Evolutionary conservation across 345 rosid genomes (phyloP).

Genomic region (Hevea brasiliensis): DNA sequence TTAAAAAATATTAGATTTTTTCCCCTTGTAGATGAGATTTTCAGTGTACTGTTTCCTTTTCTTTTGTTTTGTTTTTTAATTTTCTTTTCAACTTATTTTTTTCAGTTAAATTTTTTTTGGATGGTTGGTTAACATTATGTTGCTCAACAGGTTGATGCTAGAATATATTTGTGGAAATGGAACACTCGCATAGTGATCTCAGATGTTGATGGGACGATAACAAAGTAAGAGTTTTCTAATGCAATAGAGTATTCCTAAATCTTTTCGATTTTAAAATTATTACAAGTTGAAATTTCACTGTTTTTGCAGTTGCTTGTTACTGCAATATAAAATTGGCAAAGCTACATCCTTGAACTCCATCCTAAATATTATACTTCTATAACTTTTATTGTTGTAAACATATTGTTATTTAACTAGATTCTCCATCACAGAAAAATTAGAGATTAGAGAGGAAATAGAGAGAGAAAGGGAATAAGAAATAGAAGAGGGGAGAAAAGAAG

Average conservation of each 20-base stretch:
- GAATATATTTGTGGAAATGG: conserved; percentile 96
- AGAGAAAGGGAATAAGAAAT: no score
- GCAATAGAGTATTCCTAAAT: neutral
- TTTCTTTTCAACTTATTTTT: conserved; percentile 13
- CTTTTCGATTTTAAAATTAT: neutral
- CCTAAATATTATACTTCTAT: neutral
- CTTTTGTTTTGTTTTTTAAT: conserved; percentile 7
- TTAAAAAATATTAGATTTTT: conserved; percentile 9
- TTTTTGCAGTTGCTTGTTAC: neutral
- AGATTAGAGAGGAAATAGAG: no score
- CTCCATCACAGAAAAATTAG: no score
- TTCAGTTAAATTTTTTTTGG: conserved; percentile 4
- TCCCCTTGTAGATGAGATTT: conserved; percentile 3
- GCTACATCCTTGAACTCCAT: neutral
- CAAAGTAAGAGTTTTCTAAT: conserved; percentile 54
- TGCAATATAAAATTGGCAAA: neutral
- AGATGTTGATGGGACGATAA: conserved; percentile 98
- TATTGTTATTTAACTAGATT: no score
- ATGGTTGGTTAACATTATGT: conserved; percentile 5
- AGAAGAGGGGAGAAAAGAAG: no score
- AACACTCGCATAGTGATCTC: conserved; percentile 83
- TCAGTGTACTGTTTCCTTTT: neutral
- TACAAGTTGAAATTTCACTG: neutral
- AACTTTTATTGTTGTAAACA: neutral
- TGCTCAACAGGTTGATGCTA: conserved; percentile 75